Percentiles rank a stretch among this genome's conserved stretches.
phyloP scores from a whole-genome alignment of 2,329 filamentous ascomycete species.

The Chalaropsis ovoidea region DNA sequence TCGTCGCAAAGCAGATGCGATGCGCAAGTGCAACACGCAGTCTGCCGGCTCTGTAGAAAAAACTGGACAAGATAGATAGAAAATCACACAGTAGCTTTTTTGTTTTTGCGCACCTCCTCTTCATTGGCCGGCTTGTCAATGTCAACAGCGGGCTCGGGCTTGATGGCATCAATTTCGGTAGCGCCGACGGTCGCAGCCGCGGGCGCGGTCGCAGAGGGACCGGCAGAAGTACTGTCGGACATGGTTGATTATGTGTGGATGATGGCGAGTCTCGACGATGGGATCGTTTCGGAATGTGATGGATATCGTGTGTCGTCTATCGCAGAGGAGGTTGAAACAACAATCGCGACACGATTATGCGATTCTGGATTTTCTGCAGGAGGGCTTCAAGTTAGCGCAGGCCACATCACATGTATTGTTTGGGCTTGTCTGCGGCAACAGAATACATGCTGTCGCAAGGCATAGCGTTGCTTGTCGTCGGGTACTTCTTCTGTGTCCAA shows the following conservation, averaged over 20 bases:
- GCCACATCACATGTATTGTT: no score
- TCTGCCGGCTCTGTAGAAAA: neutral
- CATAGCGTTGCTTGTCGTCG: neutral
- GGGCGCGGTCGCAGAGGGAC: neutral
- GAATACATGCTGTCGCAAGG: neutral
- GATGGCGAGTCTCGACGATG: neutral
- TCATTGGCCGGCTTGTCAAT: conserved; percentile 12
- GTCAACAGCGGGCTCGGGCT: conserved; percentile 7
- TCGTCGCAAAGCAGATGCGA: neutral
- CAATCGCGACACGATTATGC: neutral
- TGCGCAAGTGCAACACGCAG: neutral
- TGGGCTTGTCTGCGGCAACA: no score
- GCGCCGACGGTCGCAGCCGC: neutral
- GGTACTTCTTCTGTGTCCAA: no score
- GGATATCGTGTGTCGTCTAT: neutral
- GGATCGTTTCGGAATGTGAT: neutral
- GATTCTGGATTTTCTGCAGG: neutral
- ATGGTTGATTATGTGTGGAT: neutral
- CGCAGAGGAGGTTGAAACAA: neutral
- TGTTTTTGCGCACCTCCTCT: conserved; percentile 23
- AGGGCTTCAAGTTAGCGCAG: neutral
- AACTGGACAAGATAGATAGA: neutral
- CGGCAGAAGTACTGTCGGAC: conserved; percentile 1
- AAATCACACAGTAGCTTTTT: conserved; percentile 11
- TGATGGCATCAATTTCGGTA: neutral